Base-by-base conservation (phyloP, 179 eudicot genomes). In the Drosera spatulata region DNA sequence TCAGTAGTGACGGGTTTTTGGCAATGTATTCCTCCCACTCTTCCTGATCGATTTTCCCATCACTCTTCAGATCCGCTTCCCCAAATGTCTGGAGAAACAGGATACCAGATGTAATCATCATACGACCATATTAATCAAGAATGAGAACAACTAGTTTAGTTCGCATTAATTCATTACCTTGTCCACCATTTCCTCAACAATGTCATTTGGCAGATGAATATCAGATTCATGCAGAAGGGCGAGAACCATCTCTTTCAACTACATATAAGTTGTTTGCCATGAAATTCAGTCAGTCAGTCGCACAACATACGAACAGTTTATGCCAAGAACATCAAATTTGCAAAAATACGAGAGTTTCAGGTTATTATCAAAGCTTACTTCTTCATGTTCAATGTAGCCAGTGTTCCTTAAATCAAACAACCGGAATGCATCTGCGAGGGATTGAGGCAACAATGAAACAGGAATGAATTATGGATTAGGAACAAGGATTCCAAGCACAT, bases 11-110 rank as follows among this genome's bases (percentile, higher is more conserved):
- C 41, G 97, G 89, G 60, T 77, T 66, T 56, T 75, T 84, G 43
- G 77, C 70, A 56, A 82, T 83, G 52, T 73, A 66, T 51, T 73
- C 77, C 50, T 69, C 77, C 97, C 91, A 86, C 75, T 89, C 97
- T 55, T 82, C 83, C 53, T 37, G 47, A 61, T 82, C 91, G 41
- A 89, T 89, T 70, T 61, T 84, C 52, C 96, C 95, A 66, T 89
- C 96, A 55, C 73, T 78, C 46, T 82, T 84, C 10, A 63, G n/a
- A 56, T 89, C 95, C 41, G 86, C 95, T 45, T 86, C 86, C 63
- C 56, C 15, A 43, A 82, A 72, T 40, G 88, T 78, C 96, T 89
- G 56, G 6, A 43, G 39, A 59, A 3, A 40, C 15, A 33, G 14
- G 39, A n/a, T 59, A 3, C 22, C 13, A 41, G 13, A 59, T 9